Evolutionary conservation across 345 rosid species (phyloP).

Genomic region (Acer saccharum): DNA sequence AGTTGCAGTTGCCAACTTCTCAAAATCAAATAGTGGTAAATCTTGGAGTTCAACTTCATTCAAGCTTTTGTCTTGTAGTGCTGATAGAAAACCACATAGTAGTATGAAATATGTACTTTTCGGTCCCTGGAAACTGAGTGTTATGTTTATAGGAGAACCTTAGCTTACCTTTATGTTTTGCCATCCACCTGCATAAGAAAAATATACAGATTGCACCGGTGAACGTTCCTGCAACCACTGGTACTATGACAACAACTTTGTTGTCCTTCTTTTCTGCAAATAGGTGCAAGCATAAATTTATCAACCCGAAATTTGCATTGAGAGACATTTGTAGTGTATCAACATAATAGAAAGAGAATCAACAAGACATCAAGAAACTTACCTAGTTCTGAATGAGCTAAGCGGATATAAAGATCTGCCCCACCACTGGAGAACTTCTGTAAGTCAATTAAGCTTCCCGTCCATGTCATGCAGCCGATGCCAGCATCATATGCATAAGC

Average conservation of each 20-base stretch:
- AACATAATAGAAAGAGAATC: not conserved
- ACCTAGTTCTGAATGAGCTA: too few relatives aligned
- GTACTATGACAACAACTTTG: too few relatives aligned
- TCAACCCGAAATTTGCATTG: not conserved
- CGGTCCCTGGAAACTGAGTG: too few relatives aligned
- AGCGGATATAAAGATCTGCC: slow-evolving; percentile 40
- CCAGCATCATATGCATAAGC: slow-evolving; percentile 51
- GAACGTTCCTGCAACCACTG: too few relatives aligned
- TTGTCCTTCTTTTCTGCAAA: too few relatives aligned
- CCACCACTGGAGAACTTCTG: slow-evolving; percentile 36
- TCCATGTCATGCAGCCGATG: slow-evolving; percentile 55
- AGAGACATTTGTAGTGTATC: not conserved
- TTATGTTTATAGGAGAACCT: too few relatives aligned
- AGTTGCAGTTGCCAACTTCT: too few relatives aligned
- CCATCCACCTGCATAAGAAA: not conserved
- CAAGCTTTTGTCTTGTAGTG: not conserved
- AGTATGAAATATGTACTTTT: too few relatives aligned
- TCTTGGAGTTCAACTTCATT: too few relatives aligned
- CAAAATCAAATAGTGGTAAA: too few relatives aligned
- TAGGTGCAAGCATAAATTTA: too few relatives aligned
- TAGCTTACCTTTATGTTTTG: too few relatives aligned
- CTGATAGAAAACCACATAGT: not conserved
- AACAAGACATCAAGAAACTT: not conserved
- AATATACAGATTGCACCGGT: not conserved
- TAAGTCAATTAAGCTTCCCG: slow-evolving; percentile 37